These are phyloP conservation scores for Arachis hypogaea DNA, from an alignment of 306 rosid genomes.

Conservation along the genomic window DNA sequence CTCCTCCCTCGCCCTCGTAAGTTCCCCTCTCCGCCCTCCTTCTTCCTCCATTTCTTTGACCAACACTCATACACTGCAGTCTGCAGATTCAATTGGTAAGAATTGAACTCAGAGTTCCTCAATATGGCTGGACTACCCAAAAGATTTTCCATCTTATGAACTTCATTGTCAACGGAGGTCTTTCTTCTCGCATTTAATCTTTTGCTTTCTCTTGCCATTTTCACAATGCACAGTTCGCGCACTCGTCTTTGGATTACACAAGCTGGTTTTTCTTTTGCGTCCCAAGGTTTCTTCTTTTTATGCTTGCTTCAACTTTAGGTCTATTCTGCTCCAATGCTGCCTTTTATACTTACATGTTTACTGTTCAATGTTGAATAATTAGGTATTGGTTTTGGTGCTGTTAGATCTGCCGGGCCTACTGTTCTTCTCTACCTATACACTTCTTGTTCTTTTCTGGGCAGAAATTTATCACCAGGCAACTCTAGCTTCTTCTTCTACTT, in stretches of 20 bases:
- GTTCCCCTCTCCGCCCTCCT: not conserved
- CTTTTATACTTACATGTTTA: conserved; percentile 46
- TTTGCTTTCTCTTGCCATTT: conserved; percentile 9
- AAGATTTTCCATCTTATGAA: conserved; percentile 97
- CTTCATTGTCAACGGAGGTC: conserved; percentile 92
- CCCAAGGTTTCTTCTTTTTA: conserved; percentile 51
- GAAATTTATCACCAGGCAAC: conserved; percentile 97
- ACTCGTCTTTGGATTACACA: conserved; percentile 85
- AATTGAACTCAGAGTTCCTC: conserved; percentile 94
- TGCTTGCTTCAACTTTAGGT: no score
- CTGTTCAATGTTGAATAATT: conserved; percentile 38
- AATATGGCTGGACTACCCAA: conserved; percentile 97
- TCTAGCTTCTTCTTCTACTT: conserved; percentile 15
- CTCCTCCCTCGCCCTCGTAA: conserved; percentile 76
- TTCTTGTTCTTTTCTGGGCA: conserved; percentile 95
- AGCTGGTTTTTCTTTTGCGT: conserved; percentile 66
- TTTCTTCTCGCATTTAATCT: conserved; percentile 33
- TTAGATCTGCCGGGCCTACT: conserved; percentile 90
- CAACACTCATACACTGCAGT: not conserved
- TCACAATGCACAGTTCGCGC: conserved; percentile 83
- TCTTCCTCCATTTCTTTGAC: not conserved
- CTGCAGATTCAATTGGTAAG: conserved; percentile 81
- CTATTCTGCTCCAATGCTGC: no score
- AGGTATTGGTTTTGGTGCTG: conserved; percentile 68
- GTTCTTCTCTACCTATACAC: conserved; percentile 91